Evolutionary conservation across 1,284 basidiomycete species (phyloP).

Genomic region (Ustilago trichophora): DNA sequence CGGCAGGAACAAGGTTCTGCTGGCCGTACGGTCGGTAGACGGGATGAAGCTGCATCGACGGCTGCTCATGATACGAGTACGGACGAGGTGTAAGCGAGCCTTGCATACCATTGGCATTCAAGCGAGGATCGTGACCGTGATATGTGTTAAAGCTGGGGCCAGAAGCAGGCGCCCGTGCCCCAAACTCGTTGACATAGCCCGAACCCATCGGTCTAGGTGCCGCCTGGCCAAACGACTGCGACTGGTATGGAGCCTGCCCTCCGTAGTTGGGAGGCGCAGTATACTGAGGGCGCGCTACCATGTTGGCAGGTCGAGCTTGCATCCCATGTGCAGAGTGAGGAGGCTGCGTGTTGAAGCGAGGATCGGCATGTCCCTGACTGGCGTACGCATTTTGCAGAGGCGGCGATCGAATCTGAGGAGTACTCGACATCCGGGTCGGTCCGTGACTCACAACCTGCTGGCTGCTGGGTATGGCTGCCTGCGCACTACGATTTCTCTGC

Average conservation of each 20-base stretch:
- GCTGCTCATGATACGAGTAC: conserved; percentile 53
- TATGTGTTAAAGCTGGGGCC: conserved; percentile 30
- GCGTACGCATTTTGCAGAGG: conserved; percentile 9
- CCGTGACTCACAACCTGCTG: conserved; percentile 22
- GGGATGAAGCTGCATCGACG: conserved; percentile 27
- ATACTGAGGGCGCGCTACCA: conserved; percentile 21
- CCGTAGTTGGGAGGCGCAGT: conserved; percentile 19
- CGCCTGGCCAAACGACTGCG: conserved; percentile 22
- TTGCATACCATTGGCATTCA: conserved; percentile 24
- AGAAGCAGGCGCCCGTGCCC: conserved; percentile 17
- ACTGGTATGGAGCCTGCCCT: conserved; percentile 9
- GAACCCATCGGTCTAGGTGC: conserved; percentile 10
- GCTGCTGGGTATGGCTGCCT: conserved; percentile 34
- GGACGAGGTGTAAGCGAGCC: conserved; percentile 39
- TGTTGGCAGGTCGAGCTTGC: conserved; percentile 12
- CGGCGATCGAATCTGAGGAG: conserved; percentile 39
- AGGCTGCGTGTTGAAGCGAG: conserved; percentile 19
- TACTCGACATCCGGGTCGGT: conserved; percentile 33
- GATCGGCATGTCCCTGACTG: conserved; percentile 13
- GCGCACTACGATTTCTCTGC: conserved; percentile 44
- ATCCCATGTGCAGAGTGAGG: conserved; percentile 13
- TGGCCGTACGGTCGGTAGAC: conserved; percentile 24
- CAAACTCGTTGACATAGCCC: conserved; percentile 36
- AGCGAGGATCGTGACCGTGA: conserved; percentile 37
- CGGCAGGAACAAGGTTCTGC: conserved; percentile 5